phyloP scores from a whole-genome alignment of 495 filamentous ascomycete species.

The Ramalina intermedia region DNA sequence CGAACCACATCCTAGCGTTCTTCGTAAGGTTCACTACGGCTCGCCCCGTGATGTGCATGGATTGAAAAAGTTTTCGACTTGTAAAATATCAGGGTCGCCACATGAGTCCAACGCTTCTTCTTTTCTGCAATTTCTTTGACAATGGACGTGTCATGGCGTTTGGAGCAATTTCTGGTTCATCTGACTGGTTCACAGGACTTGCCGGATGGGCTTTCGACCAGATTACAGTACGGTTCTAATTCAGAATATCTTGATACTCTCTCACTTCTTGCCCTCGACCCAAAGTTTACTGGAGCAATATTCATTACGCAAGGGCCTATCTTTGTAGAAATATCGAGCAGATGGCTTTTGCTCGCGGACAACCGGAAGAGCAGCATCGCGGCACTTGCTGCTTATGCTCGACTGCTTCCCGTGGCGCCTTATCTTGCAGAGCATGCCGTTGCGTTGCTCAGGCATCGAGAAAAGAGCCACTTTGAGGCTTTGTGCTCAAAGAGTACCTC shows the following conservation, averaged over 20 bases:
- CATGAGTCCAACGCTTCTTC: neutral
- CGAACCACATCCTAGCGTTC: too few relatives aligned
- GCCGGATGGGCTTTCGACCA: slow-evolving; percentile 47
- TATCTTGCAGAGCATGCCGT: slow-evolving; percentile 40
- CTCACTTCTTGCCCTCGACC: slow-evolving; percentile 48
- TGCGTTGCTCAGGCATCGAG: slow-evolving; percentile 1
- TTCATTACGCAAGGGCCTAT: slow-evolving; percentile 55
- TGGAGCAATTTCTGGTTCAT: neutral
- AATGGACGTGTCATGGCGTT: slow-evolving; percentile 10
- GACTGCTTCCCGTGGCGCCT: slow-evolving; percentile 66
- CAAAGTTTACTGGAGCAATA: slow-evolving; percentile 48
- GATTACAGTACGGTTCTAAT: slow-evolving; percentile 47
- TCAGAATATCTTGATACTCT: slow-evolving; percentile 56
- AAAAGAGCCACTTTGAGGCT: slow-evolving; percentile 2
- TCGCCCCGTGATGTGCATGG: too few relatives aligned
- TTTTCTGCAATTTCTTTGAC: neutral
- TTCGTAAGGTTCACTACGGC: too few relatives aligned
- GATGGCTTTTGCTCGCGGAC: slow-evolving; percentile 39
- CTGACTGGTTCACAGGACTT: slow-evolving; percentile 24
- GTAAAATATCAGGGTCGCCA: neutral
- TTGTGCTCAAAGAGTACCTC: slow-evolving; percentile 26
- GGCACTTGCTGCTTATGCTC: slow-evolving; percentile 57
- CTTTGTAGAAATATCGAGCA: slow-evolving; percentile 65
- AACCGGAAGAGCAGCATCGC: slow-evolving; percentile 22
- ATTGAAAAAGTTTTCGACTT: neutral